Percentiles rank a stretch among this genome's conserved stretches.
These are phyloP conservation scores for Verticillium alfalfae DNA, from an alignment of 2,329 filamentous ascomycete genomes.

Conservation along the genomic window DNA sequence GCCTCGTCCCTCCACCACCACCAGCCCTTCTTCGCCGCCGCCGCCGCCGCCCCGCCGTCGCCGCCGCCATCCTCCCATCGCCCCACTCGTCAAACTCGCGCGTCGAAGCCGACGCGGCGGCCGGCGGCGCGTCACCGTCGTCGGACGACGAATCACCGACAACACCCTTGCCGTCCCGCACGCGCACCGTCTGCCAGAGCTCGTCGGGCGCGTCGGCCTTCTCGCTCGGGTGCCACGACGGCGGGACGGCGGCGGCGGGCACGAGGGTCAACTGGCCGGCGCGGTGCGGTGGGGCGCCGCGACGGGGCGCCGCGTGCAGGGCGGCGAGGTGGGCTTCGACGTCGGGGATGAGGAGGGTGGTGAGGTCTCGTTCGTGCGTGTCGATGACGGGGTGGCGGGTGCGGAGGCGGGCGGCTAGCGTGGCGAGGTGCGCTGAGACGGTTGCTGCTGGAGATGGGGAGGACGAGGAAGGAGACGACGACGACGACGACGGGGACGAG, in stretches of 20 bases:
- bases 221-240: constrained; percentile 28
- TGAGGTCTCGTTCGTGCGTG: constrained; percentile 28
- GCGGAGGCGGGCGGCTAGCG: constrained; percentile 30
- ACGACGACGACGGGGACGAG: constrained; percentile 6
- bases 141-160: background rate
- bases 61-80: constrained; percentile 25
- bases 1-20: constrained; percentile 44
- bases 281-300: constrained; percentile 21
- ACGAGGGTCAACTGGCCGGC: constrained; percentile 39
- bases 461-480: constrained; percentile 21
- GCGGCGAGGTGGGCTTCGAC: constrained; percentile 33
- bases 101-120: background rate
- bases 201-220: constrained; percentile 22
- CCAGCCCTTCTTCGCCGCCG: background rate
- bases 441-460: constrained; percentile 12
- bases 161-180: constrained; percentile 11
- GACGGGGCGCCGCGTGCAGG: constrained; percentile 32
- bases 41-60: background rate
- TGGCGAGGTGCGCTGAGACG: constrained; percentile 24
- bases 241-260: constrained; percentile 31
- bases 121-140: background rate
- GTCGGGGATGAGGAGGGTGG: constrained; percentile 32
- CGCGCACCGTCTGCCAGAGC: constrained; percentile 23
- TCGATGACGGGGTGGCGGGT: constrained; percentile 17
- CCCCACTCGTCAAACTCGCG: constrained; percentile 39